These are phyloP conservation scores for Xylaria sp. DNA, from an alignment of 2,329 filamentous ascomycete species.

Conservation along the genomic window DNA sequence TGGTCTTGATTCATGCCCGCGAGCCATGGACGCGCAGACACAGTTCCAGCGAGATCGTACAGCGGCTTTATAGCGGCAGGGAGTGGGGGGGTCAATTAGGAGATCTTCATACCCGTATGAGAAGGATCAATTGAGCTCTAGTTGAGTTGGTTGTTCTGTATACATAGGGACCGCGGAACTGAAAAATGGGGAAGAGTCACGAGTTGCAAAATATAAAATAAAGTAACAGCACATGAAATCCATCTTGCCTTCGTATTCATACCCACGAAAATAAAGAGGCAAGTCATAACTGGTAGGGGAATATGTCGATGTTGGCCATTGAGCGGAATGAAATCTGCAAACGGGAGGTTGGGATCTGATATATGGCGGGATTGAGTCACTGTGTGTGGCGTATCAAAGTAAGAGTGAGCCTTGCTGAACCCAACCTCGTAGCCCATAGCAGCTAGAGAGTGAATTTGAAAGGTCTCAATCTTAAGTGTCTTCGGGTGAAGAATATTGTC, in stretches of 20 bases:
- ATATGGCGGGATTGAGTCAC: neutral
- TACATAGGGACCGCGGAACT: neutral
- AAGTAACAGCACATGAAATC: conserved; percentile 16
- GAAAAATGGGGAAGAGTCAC: neutral
- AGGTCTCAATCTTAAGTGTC: neutral
- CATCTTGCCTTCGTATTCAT: conserved; percentile 34
- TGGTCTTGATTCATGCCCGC: conserved; percentile 27
- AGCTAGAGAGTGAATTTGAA: neutral
- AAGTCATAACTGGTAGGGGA: conserved; percentile 39
- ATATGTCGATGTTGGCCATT: conserved; percentile 36
- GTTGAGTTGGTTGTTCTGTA: neutral
- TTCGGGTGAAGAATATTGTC: neutral
- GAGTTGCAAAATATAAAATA: neutral
- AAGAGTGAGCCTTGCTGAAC: neutral
- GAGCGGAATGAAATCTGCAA: conserved; percentile 40
- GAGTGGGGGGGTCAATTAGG: neutral
- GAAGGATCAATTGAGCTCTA: neutral
- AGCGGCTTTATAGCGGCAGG: conserved; percentile 10
- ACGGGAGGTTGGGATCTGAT: conserved; percentile 18
- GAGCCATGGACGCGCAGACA: conserved; percentile 24
- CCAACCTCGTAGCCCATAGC: neutral
- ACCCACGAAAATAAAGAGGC: conserved; percentile 38
- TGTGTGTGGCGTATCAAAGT: neutral
- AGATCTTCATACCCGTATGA: neutral
- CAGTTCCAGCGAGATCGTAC: conserved; percentile 30